Percentiles rank a stretch among this genome's conserved stretches.
Evolutionary conservation across 495 filamentous ascomycete genomes (phyloP).

Genomic region (Penicillium simplicissimum): DNA sequence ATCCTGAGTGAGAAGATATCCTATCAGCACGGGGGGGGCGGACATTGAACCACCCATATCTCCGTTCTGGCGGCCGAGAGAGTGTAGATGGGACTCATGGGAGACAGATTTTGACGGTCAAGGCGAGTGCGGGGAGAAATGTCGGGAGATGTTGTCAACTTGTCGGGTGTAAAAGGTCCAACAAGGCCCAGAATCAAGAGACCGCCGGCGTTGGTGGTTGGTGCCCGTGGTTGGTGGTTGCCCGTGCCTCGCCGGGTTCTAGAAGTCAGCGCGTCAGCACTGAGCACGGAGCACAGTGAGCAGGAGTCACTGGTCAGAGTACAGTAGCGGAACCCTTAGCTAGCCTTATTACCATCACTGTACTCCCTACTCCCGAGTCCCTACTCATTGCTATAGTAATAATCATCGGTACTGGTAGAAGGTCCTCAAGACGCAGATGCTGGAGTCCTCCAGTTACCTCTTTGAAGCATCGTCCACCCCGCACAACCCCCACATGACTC

Average conservation of each 20-base stretch:
- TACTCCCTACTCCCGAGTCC: background rate
- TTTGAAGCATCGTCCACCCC: conserved; percentile 3
- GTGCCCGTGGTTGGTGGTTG: background rate
- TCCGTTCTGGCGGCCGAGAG: background rate
- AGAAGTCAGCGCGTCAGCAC: conserved; percentile 5
- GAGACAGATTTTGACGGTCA: background rate
- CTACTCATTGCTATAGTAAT: background rate
- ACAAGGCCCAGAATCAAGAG: conserved; percentile 1
- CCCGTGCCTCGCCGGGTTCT: background rate
- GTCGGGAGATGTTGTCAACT: background rate
- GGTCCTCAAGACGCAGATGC: no score
- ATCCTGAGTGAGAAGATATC: background rate
- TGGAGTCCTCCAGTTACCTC: background rate
- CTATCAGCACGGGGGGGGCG: background rate
- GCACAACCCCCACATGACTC: conserved; percentile 13
- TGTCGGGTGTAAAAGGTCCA: background rate
- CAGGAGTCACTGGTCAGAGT: no score
- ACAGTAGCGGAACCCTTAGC: background rate
- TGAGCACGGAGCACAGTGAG: no score
- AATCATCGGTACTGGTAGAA: no score
- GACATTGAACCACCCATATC: background rate
- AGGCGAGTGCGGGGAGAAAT: background rate
- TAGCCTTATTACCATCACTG: background rate
- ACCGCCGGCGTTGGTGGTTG: no score
- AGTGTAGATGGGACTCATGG: background rate